These are phyloP conservation scores for Leishmania gerbilli DNA, from an alignment of 208 protist species.

Conservation along the genomic window DNA sequence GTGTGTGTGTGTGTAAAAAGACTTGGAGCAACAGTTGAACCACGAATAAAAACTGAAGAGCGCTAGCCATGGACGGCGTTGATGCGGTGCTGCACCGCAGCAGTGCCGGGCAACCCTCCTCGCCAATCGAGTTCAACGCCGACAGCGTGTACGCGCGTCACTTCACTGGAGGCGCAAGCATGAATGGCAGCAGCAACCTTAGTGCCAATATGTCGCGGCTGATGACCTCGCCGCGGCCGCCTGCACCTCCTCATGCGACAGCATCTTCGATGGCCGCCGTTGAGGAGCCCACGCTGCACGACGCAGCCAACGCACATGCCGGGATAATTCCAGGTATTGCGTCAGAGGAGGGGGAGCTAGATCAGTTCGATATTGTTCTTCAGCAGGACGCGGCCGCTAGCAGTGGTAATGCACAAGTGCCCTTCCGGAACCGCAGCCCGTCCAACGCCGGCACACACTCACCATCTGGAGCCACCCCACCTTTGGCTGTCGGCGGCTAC, in stretches of 20 bases:
- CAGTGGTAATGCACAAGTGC: conserved; percentile 17
- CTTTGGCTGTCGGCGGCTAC: conserved; percentile 16
- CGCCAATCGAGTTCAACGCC: conserved; percentile 29
- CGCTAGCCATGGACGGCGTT: conserved; percentile 20
- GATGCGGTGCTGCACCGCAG: conserved; percentile 26
- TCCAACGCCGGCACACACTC: conserved; percentile 23
- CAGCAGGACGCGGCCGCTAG: conserved; percentile 43
- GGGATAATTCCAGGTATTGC: conserved; percentile 2
- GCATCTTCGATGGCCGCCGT: background rate
- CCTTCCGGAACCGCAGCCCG: conserved; percentile 16
- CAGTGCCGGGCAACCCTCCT: conserved; percentile 23
- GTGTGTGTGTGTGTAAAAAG: background rate
- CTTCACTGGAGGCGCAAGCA: conserved; percentile 5
- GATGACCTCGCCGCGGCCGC: conserved; percentile 17
- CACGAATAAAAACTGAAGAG: conserved; percentile 1
- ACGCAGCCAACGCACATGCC: conserved; percentile 3
- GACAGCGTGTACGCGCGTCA: conserved; percentile 20
- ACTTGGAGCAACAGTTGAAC: no score
- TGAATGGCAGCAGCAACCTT: conserved; percentile 8
- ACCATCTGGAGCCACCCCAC: conserved; percentile 29
- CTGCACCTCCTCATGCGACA: background rate
- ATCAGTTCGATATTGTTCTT: conserved; percentile 75
- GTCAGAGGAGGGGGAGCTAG: conserved; percentile 42
- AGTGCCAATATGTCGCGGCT: conserved; percentile 14
- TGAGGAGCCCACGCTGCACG: conserved; percentile 4